phyloP scores from a whole-genome alignment of 805 yeast species.

The Candida pseudoglaebosa region DNA sequence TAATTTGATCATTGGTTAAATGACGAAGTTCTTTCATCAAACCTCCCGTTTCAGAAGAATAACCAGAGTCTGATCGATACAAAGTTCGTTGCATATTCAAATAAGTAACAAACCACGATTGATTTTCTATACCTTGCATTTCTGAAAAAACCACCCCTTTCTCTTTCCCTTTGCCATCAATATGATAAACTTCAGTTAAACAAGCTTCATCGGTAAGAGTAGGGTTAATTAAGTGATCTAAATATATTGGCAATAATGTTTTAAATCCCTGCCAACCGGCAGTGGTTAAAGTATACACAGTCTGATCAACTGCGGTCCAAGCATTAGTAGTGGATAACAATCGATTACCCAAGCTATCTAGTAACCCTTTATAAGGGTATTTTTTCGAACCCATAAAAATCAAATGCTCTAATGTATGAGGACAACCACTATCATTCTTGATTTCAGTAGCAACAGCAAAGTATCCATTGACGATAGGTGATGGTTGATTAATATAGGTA shows the following conservation, averaged over 20 bases:
- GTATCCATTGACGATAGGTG: constrained; percentile 89
- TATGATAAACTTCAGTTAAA: constrained; percentile 89
- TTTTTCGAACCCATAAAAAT: constrained; percentile 90
- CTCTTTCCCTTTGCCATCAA: constrained; percentile 86
- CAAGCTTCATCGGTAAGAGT: constrained; percentile 88
- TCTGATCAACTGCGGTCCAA: constrained; percentile 95
- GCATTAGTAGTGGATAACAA: constrained; percentile 89
- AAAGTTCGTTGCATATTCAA: constrained; percentile 57
- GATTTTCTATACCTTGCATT: constrained; percentile 90
- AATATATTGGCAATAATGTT: constrained; percentile 76
- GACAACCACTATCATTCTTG: constrained; percentile 81
- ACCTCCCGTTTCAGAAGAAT: constrained; percentile 94
- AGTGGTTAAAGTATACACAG: constrained; percentile 84
- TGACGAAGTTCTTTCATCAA: constrained; percentile 69
- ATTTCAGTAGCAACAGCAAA: constrained; percentile 96
- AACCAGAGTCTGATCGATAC: constrained; percentile 64
- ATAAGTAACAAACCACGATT: constrained; percentile 63
- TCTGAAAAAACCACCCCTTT: constrained; percentile 97
- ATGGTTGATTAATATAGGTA: constrained; percentile 69
- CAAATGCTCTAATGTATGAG: constrained; percentile 93
- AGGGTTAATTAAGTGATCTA: constrained; percentile 84
- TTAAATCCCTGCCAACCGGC: constrained; percentile 98
- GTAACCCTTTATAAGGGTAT: constrained; percentile 86
- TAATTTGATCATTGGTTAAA: constrained; percentile 69
- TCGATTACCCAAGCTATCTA: constrained; percentile 81